Evolutionary conservation across 2,329 filamentous ascomycete genomes (phyloP).

Genomic region (Xylariales sp.): DNA sequence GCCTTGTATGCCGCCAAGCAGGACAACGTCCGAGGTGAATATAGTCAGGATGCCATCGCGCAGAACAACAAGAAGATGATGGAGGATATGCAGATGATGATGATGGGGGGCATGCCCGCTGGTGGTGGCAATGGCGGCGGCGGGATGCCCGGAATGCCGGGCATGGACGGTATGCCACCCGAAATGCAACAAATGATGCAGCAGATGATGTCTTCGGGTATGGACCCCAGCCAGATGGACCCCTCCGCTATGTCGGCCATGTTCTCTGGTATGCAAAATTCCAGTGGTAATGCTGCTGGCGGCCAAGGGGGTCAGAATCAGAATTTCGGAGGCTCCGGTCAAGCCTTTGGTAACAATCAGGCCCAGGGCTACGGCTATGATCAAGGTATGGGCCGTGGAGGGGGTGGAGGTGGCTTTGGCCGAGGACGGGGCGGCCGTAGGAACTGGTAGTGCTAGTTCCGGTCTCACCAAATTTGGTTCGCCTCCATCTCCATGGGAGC

Average conservation of each 20-base stretch:
- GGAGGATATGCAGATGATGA: slow-evolving; percentile 63
- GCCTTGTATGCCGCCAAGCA: slow-evolving; percentile 90
- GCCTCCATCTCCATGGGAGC: too few species aligned
- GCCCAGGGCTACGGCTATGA: slow-evolving; percentile 42
- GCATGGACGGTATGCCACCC: slow-evolving; percentile 59
- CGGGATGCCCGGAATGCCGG: slow-evolving; percentile 39
- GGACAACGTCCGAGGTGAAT: slow-evolving; percentile 70
- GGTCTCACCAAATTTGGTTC: too few species aligned
- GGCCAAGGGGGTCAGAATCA: slow-evolving; percentile 47
- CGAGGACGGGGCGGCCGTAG: slow-evolving; percentile 9
- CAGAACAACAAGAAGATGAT: slow-evolving; percentile 74
- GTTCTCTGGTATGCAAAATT: slow-evolving; percentile 54
- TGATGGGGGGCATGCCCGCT: slow-evolving; percentile 51
- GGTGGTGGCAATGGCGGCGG: slow-evolving; percentile 26
- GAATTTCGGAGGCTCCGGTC: slow-evolving; percentile 42
- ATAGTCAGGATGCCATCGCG: slow-evolving; percentile 60
- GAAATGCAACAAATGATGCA: slow-evolving; percentile 68
- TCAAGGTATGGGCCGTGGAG: slow-evolving; percentile 26
- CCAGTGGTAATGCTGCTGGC: slow-evolving; percentile 32
- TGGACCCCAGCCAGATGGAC: slow-evolving; percentile 65
- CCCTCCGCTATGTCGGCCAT: slow-evolving; percentile 53
- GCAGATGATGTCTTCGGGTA: slow-evolving; percentile 62
- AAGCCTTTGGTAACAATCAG: slow-evolving; percentile 48
- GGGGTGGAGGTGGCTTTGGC: slow-evolving; percentile 18
- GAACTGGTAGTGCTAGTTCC: slow-evolving; percentile 8